Evolutionary conservation across 768 basidiomycete genomes (phyloP), one percentile per base, ranked within the genome.

Genomic region (Suillus luteus): DNA sequence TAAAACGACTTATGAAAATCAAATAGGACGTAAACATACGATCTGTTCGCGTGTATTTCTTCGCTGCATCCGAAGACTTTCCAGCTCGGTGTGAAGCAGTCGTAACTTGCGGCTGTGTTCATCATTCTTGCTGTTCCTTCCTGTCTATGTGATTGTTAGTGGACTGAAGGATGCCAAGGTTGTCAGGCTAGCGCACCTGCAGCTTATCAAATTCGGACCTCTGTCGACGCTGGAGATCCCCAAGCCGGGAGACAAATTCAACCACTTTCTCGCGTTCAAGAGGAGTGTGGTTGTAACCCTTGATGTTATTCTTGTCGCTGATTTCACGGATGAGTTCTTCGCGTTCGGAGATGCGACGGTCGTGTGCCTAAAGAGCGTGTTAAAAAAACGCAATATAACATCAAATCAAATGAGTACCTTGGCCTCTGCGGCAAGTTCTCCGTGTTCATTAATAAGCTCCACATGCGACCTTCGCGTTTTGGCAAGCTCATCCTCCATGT

Each of bases 271-370:
- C 84, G 46, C 86, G 82, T 58, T 89, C 89, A 41, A 95, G 80
- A 1, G 89, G 88, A 0, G 86, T 82, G 57, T 86, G 81, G 60
- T 85, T 86, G 71, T 86, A 95, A 0, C 92, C 93, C 58, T 86
- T 86, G 68, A 98, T 88, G 10, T 83, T 81, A 68, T 91, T 80
- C 66, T 86, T 86, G 41, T 85, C 79, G 58, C 87, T 83, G 17
- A 93, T 85, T 55, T 88, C 85, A 14, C 84, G 86, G 62, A 98
- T 88, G 27, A 89, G 78, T 15, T 82, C 80, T 72, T 96, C 95
- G 37, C 96, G 87, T 5, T 88, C 86, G 2, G 73, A 69, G 44
- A 95, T 76, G 31, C 90, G 87, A 54, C 84, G 79, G 60, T 88
- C 85, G 75, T 96, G 92, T 15, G 86, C 85, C 94, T 96, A 64